phyloP scores from a whole-genome alignment of 78 protist species.

The Parvularia atlantis region DNA sequence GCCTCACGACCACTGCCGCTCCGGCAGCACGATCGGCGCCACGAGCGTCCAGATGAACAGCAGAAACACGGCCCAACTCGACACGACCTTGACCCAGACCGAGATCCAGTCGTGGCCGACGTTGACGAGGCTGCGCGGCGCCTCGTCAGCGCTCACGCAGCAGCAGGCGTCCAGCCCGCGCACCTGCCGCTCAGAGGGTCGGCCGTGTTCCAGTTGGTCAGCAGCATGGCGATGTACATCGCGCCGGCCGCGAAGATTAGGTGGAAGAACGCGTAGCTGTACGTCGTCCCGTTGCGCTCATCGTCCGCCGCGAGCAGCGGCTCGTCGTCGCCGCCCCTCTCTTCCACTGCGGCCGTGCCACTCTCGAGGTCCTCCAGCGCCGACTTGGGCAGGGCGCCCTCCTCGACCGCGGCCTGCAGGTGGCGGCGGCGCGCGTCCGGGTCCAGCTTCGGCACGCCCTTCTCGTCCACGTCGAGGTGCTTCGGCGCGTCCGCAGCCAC shows the following conservation, averaged over 20 bases:
- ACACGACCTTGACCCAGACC: slow-evolving; percentile 34
- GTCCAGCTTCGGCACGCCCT: too few relatives aligned
- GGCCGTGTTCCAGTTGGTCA: slow-evolving; percentile 43
- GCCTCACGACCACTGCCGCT: slow-evolving; percentile 21
- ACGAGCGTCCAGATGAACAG: slow-evolving; percentile 30
- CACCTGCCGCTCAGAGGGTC: neutral
- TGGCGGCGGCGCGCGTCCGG: too few relatives aligned
- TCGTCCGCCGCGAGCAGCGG: slow-evolving; percentile 27
- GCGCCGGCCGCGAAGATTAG: slow-evolving; percentile 57
- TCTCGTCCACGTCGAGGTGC: too few relatives aligned
- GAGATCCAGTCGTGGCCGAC: slow-evolving; percentile 17
- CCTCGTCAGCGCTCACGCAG: neutral
- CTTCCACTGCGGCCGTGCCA: neutral
- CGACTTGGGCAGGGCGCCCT: neutral
- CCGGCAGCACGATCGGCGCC: slow-evolving; percentile 20
- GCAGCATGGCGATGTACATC: slow-evolving; percentile 50
- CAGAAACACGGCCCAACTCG: neutral
- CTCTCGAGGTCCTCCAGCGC: neutral
- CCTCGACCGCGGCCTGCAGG: too few relatives aligned
- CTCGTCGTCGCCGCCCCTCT: slow-evolving; percentile 29
- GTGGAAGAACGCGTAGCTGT: slow-evolving; percentile 63
- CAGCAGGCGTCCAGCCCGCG: neutral
- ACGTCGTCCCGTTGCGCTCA: slow-evolving; percentile 15
- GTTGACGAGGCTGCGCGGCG: neutral
- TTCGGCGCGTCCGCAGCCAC: neutral